Evolutionary conservation across 1,139 yeast species (phyloP), one percentile per base, ranked within the genome.

Genomic region (Sugiyamaella castrensis): DNA sequence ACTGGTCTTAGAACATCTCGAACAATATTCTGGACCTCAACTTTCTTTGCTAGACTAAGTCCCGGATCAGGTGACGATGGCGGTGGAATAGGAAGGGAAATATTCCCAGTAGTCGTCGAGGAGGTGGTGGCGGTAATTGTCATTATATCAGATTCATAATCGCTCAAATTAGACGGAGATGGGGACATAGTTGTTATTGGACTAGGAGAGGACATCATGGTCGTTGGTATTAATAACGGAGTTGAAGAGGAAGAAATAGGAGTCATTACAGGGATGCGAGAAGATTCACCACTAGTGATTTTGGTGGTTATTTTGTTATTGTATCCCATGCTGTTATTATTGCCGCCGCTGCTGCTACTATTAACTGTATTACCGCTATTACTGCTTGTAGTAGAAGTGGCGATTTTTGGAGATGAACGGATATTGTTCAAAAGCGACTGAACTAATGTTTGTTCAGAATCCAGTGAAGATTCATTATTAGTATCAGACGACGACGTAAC

Each of bases 1-100:
- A 76, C 64, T 0, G 81, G 80, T 38, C 81, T 67, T 31, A 83
- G 62, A 13, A 67, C 71, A 29, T 70, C 68, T 34, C 87, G 67
- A 7, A 83, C 82, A 51, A 78, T 72, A 26, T 62, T 69, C 58
- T 82, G 87, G 16, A 82, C 74, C 48, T 62, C 66, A 7, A 65
- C 64, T 57, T 82, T 82, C 52, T 76, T 77, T 31, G 71, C 75
- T 16, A 72, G 66, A 0, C 74, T 61, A 28, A 77, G 62, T 39
- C 27, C 46, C 16, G 38, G 28, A n/a, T 47, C 43, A n/a, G 43
- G 28, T 33, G 50, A 13, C 15, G 42, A 35, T 8, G 54, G 34
- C 12, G 53, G 48, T 5, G 57, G 34, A n/a, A 50, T 19, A 7
- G 38, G 13, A 4, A 57, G 36, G 2, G 39, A 33, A 13, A 30